Evolutionary conservation across 2,329 filamentous ascomycete genomes (phyloP), one percentile per base, ranked within the genome.

Genomic region (Emergomyces pasteurianus): DNA sequence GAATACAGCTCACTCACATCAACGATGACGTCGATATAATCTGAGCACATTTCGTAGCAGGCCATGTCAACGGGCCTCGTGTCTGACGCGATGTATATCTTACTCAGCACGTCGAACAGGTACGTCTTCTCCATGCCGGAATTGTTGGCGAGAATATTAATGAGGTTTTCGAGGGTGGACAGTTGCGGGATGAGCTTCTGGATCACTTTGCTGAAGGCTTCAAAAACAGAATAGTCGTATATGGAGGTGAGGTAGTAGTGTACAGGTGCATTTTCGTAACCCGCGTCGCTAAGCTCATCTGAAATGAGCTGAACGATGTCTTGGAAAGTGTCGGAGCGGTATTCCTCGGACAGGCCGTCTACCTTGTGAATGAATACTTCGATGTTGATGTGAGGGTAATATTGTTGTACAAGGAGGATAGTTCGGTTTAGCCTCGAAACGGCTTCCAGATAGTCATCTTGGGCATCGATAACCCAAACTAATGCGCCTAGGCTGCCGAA

Each of bases 311-410:
- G 95, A 58, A 92, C 92, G 65, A 99, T 95, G 75, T 99, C 94
- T 62, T 94, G 88, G 77, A 95, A 94, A 21, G 95, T 95, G 69
- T 99, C 94, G 62, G 92, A 86, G 71, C 94, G 92, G 79, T 94
- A 97, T 74, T 99, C 94, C 67, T 97, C 94, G 34, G 90, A 94
- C 18, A 99, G 81, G n/a, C 92, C 92, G 72, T 99, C 94, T 40
- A 96, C 92, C 74, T 99, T 99, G 81, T 99, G 94, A 68, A 99
- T 95, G 75, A 99, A 97, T 58, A 99, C 92, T 72, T 97, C 92
- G 66, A 99, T 89, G 74, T 96, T 96, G 76, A 97, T 94, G 71
- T 90, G 87, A 1, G 92, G 92, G 71, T 95, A 96, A 63, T 85
- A 86, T 66, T 90, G 86, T 71, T 96, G 90, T 1, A 99, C 84